Conservation (phyloP, 768 basidiomycete species). For the Coprinopsis strossmayeri region DNA sequence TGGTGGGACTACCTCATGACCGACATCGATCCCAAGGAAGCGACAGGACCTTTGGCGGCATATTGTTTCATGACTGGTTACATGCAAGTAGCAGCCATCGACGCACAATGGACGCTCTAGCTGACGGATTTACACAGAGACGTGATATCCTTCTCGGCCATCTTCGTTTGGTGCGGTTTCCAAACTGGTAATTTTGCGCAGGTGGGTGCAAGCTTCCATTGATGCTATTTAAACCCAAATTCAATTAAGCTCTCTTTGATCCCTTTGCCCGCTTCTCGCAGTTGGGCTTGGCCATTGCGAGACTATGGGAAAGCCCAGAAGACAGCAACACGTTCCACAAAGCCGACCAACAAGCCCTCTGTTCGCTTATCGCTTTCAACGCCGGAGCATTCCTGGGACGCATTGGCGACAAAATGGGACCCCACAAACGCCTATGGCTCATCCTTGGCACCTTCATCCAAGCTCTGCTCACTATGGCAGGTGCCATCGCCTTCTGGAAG, state of each 20-base stretch:
- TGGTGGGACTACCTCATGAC: slow-evolving; percentile 31
- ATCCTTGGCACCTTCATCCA: slow-evolving; percentile 65
- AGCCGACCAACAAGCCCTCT: slow-evolving; percentile 79
- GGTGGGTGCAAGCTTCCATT: slow-evolving; percentile 26
- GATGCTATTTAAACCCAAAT: neutral
- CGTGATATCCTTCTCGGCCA: slow-evolving; percentile 66
- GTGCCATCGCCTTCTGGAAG: slow-evolving; percentile 66
- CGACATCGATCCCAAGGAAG: slow-evolving; percentile 47
- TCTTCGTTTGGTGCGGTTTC: slow-evolving; percentile 83
- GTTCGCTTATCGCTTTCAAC: slow-evolving; percentile 74
- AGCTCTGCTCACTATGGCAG: slow-evolving; percentile 68
- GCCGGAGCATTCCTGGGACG: slow-evolving; percentile 73
- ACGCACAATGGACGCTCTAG: neutral
- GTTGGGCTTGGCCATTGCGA: slow-evolving; percentile 74
- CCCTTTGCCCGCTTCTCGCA: slow-evolving; percentile 22
- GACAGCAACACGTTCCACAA: slow-evolving; percentile 64
- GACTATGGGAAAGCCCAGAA: slow-evolving; percentile 56
- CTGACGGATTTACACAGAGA: slow-evolving; percentile 36
- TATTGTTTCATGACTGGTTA: slow-evolving; percentile 77
- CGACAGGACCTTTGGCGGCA: slow-evolving; percentile 47
- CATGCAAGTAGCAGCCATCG: slow-evolving; percentile 40
- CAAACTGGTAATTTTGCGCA: slow-evolving; percentile 76
- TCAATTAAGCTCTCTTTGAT: slow-evolving; percentile 1
- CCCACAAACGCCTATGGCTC: slow-evolving; percentile 72
- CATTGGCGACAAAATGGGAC: slow-evolving; percentile 76